Percentiles rank a stretch among this genome's conserved stretches.
Evolutionary conservation across 352 stramenopile genomes (phyloP).

Genomic region (Phytophthora brassicae): DNA sequence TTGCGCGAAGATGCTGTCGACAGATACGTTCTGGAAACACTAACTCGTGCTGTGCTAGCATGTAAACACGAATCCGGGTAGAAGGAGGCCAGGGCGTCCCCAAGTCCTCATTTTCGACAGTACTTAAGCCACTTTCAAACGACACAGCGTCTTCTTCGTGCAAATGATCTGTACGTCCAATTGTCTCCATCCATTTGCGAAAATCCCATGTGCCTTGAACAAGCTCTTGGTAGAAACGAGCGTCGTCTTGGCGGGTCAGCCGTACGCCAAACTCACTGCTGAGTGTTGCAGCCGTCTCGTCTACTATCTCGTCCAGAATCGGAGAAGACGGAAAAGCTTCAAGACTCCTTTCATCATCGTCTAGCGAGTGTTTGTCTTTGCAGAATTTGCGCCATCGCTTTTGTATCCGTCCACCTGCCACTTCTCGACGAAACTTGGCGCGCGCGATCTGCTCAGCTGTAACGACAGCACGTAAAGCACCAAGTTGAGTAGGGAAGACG

Average conservation of each 20-base stretch:
- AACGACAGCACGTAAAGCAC: slow-evolving; percentile 58
- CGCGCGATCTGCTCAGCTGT: slow-evolving; percentile 57
- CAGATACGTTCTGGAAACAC: slow-evolving; percentile 43
- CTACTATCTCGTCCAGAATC: slow-evolving; percentile 51
- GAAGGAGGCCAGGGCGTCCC: slow-evolving; percentile 40
- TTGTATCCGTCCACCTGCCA: slow-evolving; percentile 33
- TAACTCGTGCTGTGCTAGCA: slow-evolving; percentile 48
- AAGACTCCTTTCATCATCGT: background rate
- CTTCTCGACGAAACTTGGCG: slow-evolving; percentile 50
- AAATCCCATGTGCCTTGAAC: slow-evolving; percentile 42
- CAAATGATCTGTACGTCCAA: slow-evolving; percentile 42
- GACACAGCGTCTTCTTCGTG: slow-evolving; percentile 49
- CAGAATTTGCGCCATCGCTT: slow-evolving; percentile 6
- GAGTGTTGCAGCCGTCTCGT: slow-evolving; percentile 44
- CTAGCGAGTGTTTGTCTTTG: background rate
- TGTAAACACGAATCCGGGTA: slow-evolving; percentile 51
- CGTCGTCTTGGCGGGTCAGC: slow-evolving; percentile 42
- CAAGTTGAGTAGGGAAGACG: slow-evolving; percentile 54
- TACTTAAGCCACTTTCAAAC: slow-evolving; percentile 15
- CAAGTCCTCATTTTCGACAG: background rate
- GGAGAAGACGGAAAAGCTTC: slow-evolving; percentile 42
- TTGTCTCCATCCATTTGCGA: slow-evolving; percentile 45
- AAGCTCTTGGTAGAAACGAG: slow-evolving; percentile 40
- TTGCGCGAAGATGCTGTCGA: slow-evolving; percentile 37
- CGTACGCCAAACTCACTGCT: slow-evolving; percentile 44